Base-by-base conservation (phyloP, 139 green algal genomes). In the Zygnema circumcarinatum region DNA sequence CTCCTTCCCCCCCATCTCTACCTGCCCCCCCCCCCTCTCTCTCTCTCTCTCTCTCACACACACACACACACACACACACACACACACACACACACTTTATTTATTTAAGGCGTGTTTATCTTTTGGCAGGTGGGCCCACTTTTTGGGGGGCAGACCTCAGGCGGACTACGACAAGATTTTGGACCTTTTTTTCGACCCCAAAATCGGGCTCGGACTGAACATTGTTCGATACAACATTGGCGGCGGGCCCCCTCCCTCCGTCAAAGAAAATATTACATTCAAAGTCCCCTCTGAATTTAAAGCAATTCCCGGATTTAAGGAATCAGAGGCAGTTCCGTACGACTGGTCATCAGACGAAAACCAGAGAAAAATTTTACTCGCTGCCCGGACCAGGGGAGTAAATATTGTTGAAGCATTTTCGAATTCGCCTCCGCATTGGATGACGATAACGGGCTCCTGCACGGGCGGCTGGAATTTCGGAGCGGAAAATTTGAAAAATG, bases 211-310 rank as follows among this genome's bases (percentile, higher is more conserved):
- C 31, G 85, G 85, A 32, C 21, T 92, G 3, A 72, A 91, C 41
- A 87, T 91, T 36, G 78, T 62, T n/a, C 76, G 89, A 42, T 91
- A 91, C 81, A 91, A 91, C 42, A 85, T 92, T 41, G 88, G 88
- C 0, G 88, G 76, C 32, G 52, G 38, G 54, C 79, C 79, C 35
- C 69, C 52, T 47, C 29, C 39, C 40, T 82, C 1, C n/a, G 47
- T 25, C 7, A 16, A 25, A 7, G 47, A 62, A 62, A 62, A 62
- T 25, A 62, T 25, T 25, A 7, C 7, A 62, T 62, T 62, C 47
- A 7, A 16, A 16, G 7, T 16, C 16, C 47, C 47, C 7, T 25
- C 7, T 25, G 47, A 16, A 16, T 80, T 35, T 53, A 53, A 83
- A 38, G 35, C 42, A 7, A 0, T 41, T 36, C 86, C 83, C 38